Evolutionary conservation across 495 filamentous ascomycete genomes (phyloP).

Genomic region (Tuber microsphaerosporum): DNA sequence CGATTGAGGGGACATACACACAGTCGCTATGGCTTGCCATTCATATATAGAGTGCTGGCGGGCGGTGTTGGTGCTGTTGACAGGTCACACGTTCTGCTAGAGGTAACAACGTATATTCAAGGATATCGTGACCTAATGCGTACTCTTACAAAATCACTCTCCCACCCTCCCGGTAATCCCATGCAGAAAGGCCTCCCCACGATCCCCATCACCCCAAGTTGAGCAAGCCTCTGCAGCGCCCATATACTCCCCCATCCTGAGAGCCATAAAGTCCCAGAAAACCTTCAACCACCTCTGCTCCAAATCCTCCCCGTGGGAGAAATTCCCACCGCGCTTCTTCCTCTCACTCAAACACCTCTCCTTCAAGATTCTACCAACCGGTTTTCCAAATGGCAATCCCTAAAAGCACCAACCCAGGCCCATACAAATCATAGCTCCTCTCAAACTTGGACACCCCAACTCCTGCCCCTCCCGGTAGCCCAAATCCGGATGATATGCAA

Average conservation of each 20-base stretch:
- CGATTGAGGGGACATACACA: neutral
- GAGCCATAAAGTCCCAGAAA: no score
- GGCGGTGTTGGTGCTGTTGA: neutral
- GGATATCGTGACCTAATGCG: neutral
- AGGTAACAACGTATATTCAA: neutral
- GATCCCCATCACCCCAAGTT: neutral
- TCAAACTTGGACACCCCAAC: no score
- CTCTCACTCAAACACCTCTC: no score
- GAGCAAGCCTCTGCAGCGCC: neutral
- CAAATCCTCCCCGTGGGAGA: no score
- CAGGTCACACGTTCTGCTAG: neutral
- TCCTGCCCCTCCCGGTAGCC: no score
- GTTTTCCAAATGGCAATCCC: no score
- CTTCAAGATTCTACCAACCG: no score
- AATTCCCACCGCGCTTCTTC: no score
- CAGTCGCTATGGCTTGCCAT: neutral
- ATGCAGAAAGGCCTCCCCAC: neutral
- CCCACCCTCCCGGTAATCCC: neutral
- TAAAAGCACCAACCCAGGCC: no score
- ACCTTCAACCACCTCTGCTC: no score
- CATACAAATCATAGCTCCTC: no score
- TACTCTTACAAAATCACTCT: neutral
- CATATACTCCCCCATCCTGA: neutral
- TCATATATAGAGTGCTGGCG: neutral
- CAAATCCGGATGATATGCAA: no score